Evolutionary conservation across 495 filamentous ascomycete genomes (phyloP).

Genomic region (Xylaria flabelliformis): DNA sequence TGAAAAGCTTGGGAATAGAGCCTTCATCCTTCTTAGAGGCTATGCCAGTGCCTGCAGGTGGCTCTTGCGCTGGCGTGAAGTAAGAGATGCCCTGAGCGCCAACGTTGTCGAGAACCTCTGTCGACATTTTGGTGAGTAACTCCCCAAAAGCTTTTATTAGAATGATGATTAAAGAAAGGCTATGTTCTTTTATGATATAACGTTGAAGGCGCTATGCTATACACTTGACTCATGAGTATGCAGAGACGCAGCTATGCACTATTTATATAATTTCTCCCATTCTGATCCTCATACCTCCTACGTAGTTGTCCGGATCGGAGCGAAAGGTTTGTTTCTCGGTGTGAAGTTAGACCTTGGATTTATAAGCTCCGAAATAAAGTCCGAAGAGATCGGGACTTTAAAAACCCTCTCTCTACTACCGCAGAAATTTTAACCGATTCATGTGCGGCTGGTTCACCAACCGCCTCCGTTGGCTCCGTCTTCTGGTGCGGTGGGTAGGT

Average conservation of each 20-base stretch:
- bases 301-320: background rate
- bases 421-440: background rate
- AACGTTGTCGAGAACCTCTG: slow-evolving; percentile 41
- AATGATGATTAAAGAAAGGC: no score
- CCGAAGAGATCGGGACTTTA: background rate
- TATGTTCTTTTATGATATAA: background rate
- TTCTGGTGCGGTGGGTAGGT: background rate
- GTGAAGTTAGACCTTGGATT: slow-evolving; percentile 10
- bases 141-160: background rate
- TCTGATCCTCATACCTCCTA: background rate
- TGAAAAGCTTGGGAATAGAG: slow-evolving; percentile 71
- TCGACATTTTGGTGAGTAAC: background rate
- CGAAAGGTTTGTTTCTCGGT: background rate
- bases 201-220: background rate
- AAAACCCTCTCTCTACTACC: background rate
- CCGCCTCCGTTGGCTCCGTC: background rate
- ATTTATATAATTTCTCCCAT: slow-evolving; percentile 1
- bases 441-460: background rate
- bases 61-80: slow-evolving; percentile 70
- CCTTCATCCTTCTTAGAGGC: slow-evolving; percentile 62
- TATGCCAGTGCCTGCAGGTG: slow-evolving; percentile 65
- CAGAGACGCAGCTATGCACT: background rate
- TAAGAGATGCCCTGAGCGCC: slow-evolving; percentile 64
- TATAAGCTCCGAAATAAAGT: slow-evolving; percentile 9
- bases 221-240: background rate